Evolutionary conservation across 208 protist species (phyloP), one percentile per base, ranked within the genome.

Genomic region (Blastocrithidia nonstop): DNA sequence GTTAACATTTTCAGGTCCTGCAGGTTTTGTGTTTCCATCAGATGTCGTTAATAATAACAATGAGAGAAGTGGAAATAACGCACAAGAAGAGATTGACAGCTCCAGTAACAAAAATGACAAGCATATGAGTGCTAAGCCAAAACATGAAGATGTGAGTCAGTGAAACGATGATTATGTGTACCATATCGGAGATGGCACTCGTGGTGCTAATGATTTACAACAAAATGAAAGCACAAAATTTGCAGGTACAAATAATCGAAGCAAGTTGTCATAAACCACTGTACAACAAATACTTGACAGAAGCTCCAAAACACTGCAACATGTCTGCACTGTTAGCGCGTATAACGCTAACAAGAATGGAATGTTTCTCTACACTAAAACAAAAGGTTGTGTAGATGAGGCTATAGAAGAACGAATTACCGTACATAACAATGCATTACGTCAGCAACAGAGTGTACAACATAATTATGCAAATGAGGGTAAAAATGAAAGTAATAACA

Each of bases 291-390:
- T 23, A 37, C 5, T 22, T 39, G 45, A 38, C 21, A 6, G 37
- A 35, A 46, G 66, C n/a, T 46, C 66, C 36, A 53, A 31, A 16
- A 65, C 66, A 1, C 57, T 88, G 22, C 38, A 46, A 17, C 49
- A 21, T 40, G 59, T 76, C 29, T 50, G 53, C 26, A 64, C 75
- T 50, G 51, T 91, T 28, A 86, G 76, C 38, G 32, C 65, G 4
- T 52, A 62, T 29, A 50, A 60, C n/a, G 71, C 77, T 3, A 60
- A 62, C 45, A 54, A 53, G 24, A 45, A 46, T 43, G 76, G 70
- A 5, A 81, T 57, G 61, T 50, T 91, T 9, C 51, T 85, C 0
- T 91, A 91, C 58, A 45, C 58, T 46, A 55, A 71, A 16, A 81
- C 68, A 4, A 91, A 91, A 42, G 76, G 77, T 13, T 31, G 25